Evolutionary conservation across 345 rosid species (phyloP).

Genomic region (Acer yangbiense): DNA sequence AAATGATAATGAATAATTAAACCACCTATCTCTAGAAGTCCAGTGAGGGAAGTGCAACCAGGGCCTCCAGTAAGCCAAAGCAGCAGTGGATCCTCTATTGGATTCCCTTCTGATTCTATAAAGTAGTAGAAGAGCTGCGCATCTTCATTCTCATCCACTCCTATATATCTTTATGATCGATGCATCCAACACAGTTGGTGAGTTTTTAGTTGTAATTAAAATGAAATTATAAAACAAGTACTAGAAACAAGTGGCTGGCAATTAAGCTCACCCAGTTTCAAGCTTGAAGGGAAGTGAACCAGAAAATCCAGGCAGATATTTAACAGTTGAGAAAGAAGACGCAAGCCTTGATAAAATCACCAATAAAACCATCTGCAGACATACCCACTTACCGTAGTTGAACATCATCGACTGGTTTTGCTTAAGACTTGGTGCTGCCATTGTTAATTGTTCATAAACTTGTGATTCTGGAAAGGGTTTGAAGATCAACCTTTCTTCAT

Average conservation of each 20-base stretch:
- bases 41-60: conserved; percentile 17
- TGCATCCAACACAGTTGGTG: neutral
- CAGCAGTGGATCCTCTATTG: conserved; percentile 38
- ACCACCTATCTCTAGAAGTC: no score
- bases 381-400: neutral
- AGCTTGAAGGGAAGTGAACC: conserved; percentile 54
- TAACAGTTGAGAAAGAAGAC: conserved; percentile 28
- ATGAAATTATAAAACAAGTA: no score
- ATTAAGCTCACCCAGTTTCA: conserved; percentile 42
- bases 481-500: neutral
- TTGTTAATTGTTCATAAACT: neutral
- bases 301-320: conserved; percentile 46
- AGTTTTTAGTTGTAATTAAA: no score
- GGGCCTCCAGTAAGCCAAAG: conserved; percentile 41
- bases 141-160: conserved; percentile 36
- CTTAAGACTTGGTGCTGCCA: neutral
- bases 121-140: conserved; percentile 42
- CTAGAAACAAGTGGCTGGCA: conserved; percentile 3
- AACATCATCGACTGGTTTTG: neutral
- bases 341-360: neutral
- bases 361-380: conserved; percentile 8
- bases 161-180: conserved; percentile 29
- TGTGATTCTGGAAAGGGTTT: neutral
- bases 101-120: conserved; percentile 36
- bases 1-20: no score